phyloP scores from a whole-genome alignment of 2,329 filamentous ascomycete species.

The Periconia sp. region DNA sequence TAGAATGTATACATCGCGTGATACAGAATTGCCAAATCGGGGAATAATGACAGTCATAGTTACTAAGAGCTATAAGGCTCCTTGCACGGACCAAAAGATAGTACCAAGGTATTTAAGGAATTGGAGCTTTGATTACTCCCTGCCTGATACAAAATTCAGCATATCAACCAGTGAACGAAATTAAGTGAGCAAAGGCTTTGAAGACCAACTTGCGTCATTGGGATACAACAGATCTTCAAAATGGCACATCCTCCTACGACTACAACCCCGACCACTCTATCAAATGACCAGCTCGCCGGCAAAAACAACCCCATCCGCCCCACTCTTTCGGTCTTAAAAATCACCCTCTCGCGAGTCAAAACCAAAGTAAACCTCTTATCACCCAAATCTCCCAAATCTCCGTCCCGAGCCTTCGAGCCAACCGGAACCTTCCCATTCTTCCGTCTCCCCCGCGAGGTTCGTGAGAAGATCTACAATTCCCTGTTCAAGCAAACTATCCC shows the following conservation, averaged over 20 bases:
- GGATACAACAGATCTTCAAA: not conserved
- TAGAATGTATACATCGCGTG: no score
- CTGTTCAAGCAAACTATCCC: not conserved
- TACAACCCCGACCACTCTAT: not conserved
- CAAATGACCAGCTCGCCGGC: not conserved
- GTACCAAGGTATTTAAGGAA: no score
- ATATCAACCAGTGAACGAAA: no score
- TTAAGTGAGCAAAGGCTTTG: no score
- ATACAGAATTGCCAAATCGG: no score
- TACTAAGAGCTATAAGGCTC: no score
- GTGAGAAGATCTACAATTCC: not conserved
- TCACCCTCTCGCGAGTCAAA: not conserved
- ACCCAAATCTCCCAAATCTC: not conserved
- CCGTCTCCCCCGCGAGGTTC: not conserved
- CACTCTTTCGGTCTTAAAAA: not conserved
- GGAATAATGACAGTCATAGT: no score
- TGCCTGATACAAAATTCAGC: no score
- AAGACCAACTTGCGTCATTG: no score
- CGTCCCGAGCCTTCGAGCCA: not conserved
- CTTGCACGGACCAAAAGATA: no score
- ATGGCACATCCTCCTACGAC: not conserved
- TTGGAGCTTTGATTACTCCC: no score
- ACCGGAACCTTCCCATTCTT: not conserved
- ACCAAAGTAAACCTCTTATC: not conserved
- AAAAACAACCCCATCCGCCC: not conserved